Conservation (phyloP, 2,329 filamentous ascomycete genomes). For the Bisporella sp. region DNA sequence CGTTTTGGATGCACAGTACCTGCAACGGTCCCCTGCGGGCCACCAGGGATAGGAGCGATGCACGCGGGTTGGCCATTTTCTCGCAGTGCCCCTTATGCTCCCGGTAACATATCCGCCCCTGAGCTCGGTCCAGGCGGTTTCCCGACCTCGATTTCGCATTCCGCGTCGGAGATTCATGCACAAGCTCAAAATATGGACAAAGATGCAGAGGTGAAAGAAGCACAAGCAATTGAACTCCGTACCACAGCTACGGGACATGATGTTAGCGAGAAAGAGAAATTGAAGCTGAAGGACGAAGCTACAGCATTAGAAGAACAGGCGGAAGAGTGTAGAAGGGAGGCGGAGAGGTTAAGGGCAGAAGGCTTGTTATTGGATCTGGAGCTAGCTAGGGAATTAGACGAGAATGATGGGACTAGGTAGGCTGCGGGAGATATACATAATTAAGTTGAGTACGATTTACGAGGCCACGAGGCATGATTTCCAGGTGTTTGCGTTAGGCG, state of each 20-base stretch:
- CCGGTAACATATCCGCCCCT: constrained; percentile 3
- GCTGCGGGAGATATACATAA: no score
- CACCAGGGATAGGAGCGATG: constrained; percentile 7
- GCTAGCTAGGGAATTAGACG: constrained; percentile 8
- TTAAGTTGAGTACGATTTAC: no score
- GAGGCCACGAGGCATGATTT: no score
- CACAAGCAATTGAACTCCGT: constrained; percentile 7
- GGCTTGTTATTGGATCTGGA: constrained; percentile 19
- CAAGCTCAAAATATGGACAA: constrained; percentile 15
- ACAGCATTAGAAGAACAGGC: constrained; percentile 17
- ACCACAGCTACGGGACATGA: constrained; percentile 3
- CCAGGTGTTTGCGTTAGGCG: no score
- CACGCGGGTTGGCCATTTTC: constrained; percentile 16
- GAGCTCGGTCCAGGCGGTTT: not conserved
- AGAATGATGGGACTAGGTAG: no score
- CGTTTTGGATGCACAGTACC: not conserved
- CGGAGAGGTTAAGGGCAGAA: constrained; percentile 18
- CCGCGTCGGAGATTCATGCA: constrained; percentile 14
- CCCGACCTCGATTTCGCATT: constrained; percentile 6
- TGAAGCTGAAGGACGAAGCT: constrained; percentile 12
- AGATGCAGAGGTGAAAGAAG: constrained; percentile 13
- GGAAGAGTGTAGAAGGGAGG: constrained; percentile 16
- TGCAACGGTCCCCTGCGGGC: not conserved
- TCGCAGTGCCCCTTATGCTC: constrained; percentile 9
- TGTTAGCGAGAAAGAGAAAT: constrained; percentile 11